Evolutionary conservation across 139 green algal species (phyloP), one percentile per base, ranked within the genome.

Genomic region (Trebouxia sp.): DNA sequence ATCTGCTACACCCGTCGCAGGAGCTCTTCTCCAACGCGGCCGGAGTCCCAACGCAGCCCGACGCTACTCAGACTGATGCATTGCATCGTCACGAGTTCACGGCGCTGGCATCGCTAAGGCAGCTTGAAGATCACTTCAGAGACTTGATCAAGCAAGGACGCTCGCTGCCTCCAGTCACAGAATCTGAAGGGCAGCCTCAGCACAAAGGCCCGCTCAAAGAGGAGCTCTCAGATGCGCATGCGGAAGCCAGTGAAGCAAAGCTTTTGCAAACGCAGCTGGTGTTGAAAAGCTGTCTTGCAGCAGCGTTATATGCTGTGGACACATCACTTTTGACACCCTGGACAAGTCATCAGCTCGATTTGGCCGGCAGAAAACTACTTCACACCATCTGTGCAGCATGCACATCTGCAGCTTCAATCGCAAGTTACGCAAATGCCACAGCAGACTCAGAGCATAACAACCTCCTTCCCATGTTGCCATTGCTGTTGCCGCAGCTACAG

Each of bases 141-240:
- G 12, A 14, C 8, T 6, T 4, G 15, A 22, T 9, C 4, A 39
- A 1, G 15, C 55, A 66, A 28, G 6, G 26, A 35, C 26, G 26
- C n/a, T 28, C 5, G 26, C n/a, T 4, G 35, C n/a, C 17, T 14
- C 55, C 28, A 8, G 12, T 39, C 47, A 53, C 47, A 53, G 47
- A 53, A 53, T 53, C 15, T 17, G 14, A 53, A 53, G 20, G 47
- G 47, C 47, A 53, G 1, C 2, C 3, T 26, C 20, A 14, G 1
- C 4, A 4, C 2, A 53, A 53, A 26, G n/a, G 17, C 20, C 24
- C 55, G 5, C 7, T 66, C 1, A 12, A 39, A 3, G 55, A 66
- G n/a, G 55, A 66, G n/a, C n/a, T 66, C 26, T 66, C 55, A 66
- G n/a, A 66, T 35, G n/a, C 35, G n/a, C n/a, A 66, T n/a, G 26